These are phyloP conservation scores for Coemansia sp. DNA, from an alignment of 192 early-diverging fungal genomes.

Conservation along the genomic window DNA sequence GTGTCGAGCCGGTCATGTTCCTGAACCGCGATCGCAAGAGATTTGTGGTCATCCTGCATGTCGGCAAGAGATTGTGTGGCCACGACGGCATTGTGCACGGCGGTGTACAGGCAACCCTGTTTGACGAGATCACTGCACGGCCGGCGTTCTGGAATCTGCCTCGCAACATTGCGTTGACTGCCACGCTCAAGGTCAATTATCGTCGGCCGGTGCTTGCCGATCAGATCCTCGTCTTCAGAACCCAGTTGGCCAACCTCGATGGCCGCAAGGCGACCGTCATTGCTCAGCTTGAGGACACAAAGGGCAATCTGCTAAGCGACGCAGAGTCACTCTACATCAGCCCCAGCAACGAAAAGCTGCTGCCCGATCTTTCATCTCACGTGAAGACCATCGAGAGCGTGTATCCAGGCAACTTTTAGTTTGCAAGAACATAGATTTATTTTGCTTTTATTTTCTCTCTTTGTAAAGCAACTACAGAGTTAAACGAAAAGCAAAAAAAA, in stretches of 20 bases:
- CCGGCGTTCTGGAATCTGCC: slow-evolving; percentile 65
- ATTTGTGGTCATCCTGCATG: slow-evolving; percentile 62
- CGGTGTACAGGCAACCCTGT: slow-evolving; percentile 69
- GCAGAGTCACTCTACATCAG: slow-evolving; percentile 69
- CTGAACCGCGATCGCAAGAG: slow-evolving; percentile 49
- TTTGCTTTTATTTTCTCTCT: no score
- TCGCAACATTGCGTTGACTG: slow-evolving; percentile 71
- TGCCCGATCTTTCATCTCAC: slow-evolving; percentile 29
- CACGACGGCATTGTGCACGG: slow-evolving; percentile 82
- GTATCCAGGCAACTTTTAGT: slow-evolving; percentile 47
- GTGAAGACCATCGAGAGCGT: slow-evolving; percentile 31
- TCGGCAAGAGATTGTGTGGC: slow-evolving; percentile 72
- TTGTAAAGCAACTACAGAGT: not conserved
- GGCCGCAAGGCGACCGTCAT: slow-evolving; percentile 70
- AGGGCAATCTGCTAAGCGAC: slow-evolving; percentile 63
- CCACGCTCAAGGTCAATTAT: slow-evolving; percentile 76
- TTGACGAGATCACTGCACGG: slow-evolving; percentile 68
- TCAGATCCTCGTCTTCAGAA: slow-evolving; percentile 60
- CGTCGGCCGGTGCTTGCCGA: slow-evolving; percentile 65
- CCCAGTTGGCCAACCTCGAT: slow-evolving; percentile 60
- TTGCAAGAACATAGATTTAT: slow-evolving; percentile 9
- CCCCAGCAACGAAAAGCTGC: slow-evolving; percentile 51
- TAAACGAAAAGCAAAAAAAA: not conserved
- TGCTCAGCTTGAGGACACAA: slow-evolving; percentile 62
- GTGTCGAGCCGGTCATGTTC: slow-evolving; percentile 46